Base-by-base conservation (phyloP, 2,329 filamentous ascomycete genomes). In the Penicillium psychrosexuale region DNA sequence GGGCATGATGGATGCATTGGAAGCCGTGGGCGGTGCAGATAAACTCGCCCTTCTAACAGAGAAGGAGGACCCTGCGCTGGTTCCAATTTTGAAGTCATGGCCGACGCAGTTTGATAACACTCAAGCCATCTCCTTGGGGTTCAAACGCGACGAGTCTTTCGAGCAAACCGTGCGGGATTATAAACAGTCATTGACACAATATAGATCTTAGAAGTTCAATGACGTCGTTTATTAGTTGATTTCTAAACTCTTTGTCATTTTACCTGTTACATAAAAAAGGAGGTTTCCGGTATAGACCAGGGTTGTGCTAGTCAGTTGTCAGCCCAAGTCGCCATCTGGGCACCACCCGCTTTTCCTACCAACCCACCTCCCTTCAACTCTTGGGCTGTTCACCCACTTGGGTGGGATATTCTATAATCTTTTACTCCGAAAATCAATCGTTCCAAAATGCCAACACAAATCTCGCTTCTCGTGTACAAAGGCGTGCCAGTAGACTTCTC, bases 101-200 rank as follows among this genome's bases (percentile, higher is more conserved):
- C 80, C 81, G 1, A 78, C 77, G 1, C 76, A 76, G 34, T 84
- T 83, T 61, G 80, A 84, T 67, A 82, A 80, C 39, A 71, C 66
- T 8, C 76, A 79, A 57, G 76, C 81, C 8, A 69, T 82, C 51
- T 73, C 67, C 45, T 63, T 86, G 47, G 83, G 83, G 0, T 75
- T 84, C 56, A 72, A 77, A 47, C 71, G 74, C 42, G 83, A 85
- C 63, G 68, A 75, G 52, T 78, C 75, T 8, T 82, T 80, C 53
- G 82, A 84, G 61, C 73, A 79, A 44, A 72, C 83, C 6, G 82
- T 85, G 11, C 76, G 74, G 66, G 80, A 85, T 66, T 85, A 84
- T 61, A 71, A 80, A n/a, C 70, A 78, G 51, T 63, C 61, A 37
- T 54, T 67, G 43, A 38, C 56, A 11, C 58, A 57, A 57, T 30